Conservation (phyloP, 2,329 filamentous ascomycete genomes). For the Aspergillus terreus region DNA sequence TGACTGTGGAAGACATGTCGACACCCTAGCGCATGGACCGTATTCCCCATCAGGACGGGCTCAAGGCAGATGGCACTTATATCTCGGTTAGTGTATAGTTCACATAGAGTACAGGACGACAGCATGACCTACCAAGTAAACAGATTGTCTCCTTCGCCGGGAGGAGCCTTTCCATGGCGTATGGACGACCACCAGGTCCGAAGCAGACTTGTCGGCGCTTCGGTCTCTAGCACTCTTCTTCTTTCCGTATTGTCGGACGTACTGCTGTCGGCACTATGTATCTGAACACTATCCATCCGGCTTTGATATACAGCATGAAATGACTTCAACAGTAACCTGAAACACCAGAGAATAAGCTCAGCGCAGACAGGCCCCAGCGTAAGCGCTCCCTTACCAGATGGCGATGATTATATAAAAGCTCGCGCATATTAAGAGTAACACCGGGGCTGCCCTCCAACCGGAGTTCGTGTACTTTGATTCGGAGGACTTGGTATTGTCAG, state of each 20-base stretch:
- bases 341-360: background rate
- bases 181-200: background rate
- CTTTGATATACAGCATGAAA: background rate
- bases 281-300: background rate
- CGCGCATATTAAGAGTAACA: background rate
- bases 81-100: background rate
- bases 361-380: background rate
- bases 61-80: constrained; percentile 13
- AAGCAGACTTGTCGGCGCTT: background rate
- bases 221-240: background rate
- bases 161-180: background rate
- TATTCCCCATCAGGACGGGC: background rate
- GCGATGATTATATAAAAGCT: background rate
- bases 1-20: constrained; percentile 4
- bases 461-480: background rate
- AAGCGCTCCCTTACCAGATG: background rate
- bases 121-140: background rate
- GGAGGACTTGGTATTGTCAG: background rate
- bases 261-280: background rate
- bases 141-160: background rate
- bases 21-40: constrained; percentile 5
- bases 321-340: background rate
- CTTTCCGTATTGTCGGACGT: background rate
- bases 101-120: background rate
- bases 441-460: background rate